Conservation (phyloP, 331 rosid species). For the Malus hybrid region DNA sequence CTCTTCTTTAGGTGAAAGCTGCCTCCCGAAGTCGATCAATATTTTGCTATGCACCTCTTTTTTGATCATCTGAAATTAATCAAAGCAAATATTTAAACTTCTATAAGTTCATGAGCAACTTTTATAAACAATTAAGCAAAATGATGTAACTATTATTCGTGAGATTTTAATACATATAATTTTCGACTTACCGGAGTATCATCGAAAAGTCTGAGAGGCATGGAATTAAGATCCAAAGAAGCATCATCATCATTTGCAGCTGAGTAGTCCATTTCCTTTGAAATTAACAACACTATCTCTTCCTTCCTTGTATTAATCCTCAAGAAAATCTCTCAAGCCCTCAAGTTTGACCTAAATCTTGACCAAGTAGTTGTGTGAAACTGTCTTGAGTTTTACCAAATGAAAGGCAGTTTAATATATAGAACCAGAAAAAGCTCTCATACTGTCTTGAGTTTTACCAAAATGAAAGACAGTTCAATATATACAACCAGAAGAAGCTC, state of each 20-base stretch:
- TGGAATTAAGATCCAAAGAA: slow-evolving; percentile 59
- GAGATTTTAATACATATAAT: not conserved
- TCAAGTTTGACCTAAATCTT: not conserved
- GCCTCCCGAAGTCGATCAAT: slow-evolving; percentile 39
- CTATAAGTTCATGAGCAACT: not conserved
- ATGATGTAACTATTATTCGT: not conserved
- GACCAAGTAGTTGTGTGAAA: slow-evolving; percentile 3
- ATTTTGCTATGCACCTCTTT: slow-evolving; percentile 44
- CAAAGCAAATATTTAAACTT: not conserved
- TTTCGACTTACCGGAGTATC: slow-evolving; percentile 49
- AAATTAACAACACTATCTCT: not conserved
- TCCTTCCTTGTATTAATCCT: not conserved
- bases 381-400: not conserved
- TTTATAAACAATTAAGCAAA: not conserved
- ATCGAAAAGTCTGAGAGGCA: slow-evolving; percentile 38
- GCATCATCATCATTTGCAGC: slow-evolving; percentile 45
- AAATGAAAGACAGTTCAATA: not conserved
- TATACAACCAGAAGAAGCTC: not conserved
- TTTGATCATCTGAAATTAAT: slow-evolving; percentile 46
- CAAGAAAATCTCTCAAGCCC: slow-evolving; percentile 3
- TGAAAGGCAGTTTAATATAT: not conserved
- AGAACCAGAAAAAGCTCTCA: not conserved
- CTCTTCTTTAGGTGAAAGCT: slow-evolving; percentile 55
- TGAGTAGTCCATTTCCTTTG: slow-evolving; percentile 52
- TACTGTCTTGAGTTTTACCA: not conserved